Base-by-base conservation (phyloP, 2,329 filamentous ascomycete genomes). In the Phaeophleospora eucalypticola region DNA sequence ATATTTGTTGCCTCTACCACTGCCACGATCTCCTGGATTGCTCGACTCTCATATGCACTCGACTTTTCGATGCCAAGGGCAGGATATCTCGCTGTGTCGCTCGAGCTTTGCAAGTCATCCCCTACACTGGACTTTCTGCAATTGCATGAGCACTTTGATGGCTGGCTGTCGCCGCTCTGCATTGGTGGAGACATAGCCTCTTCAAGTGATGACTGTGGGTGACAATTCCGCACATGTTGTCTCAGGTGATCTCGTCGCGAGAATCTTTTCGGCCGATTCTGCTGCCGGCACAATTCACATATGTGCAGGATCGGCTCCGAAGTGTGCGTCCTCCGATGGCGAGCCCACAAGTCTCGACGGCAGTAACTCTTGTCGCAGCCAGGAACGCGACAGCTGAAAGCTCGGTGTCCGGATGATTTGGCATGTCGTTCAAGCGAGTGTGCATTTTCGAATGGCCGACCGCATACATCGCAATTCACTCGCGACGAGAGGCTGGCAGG, bases 241-340 rank as follows among this genome's bases (percentile, higher is more conserved):
- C 36, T 24, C 2, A 54, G 46, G 21, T 54, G 52, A 33, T 52
- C 49, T 20, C 47, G 49, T n/a, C 52, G 41, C 35, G 47, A 45
- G 46, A 52, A 52, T 9, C 43, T 37, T 19, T 44, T 52, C 19
- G 15, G 17, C 17, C 20, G n/a, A 6, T 27, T 24, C 12, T 17
- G 16, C 20, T n/a, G 20, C 20, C 35, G 35, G 49, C 36, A 40
- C 16, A 41, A 24, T 6, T 19, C 45, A 41, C 19, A 45, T 12
- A 32, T 48, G 41, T 14, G 24, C 12, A 12, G 12, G 12, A 29
- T 12, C 7, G 6, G 20, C 19, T n/a, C 45, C 19, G 16, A 19
- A 24, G 34, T 40, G 38, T 39, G 45, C 12, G 29, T 36, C 32
- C 33, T 49, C 17, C 40, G 34, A 35, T 50, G 48, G 7, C 48